Percentiles rank a stretch among this genome's conserved stretches.
Evolutionary conservation across 129 eudicot genomes (phyloP).

Genomic region (Logfia minima): DNA sequence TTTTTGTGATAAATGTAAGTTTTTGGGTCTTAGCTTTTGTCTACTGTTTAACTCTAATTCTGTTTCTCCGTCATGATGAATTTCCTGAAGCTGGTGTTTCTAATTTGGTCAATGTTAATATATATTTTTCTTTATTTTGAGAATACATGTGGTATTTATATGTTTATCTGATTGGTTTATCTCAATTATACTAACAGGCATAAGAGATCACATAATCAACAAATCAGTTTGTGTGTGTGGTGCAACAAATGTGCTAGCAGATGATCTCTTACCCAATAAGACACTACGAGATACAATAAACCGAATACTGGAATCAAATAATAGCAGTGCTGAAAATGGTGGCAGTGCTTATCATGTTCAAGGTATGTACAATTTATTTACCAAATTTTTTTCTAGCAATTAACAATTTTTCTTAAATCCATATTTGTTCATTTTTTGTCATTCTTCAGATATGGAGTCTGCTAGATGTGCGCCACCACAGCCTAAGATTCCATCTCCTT

Average conservation of each 20-base stretch:
- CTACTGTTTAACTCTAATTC: not conserved
- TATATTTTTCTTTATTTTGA: not conserved
- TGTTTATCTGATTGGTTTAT: conserved; percentile 13
- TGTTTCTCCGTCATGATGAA: not conserved
- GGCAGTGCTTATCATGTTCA: conserved; percentile 78
- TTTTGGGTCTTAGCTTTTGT: not conserved
- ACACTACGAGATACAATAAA: conserved; percentile 83
- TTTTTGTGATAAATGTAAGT: conserved; percentile 94
- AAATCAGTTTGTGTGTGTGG: conserved; percentile 88
- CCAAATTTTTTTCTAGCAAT: not conserved
- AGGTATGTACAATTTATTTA: conserved; percentile 45
- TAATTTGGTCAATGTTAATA: not conserved
- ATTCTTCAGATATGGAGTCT: conserved; percentile 72
- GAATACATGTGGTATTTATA: not conserved
- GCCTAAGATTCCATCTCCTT: conserved; percentile 67
- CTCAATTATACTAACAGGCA: conserved; percentile 48
- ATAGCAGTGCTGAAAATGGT: conserved; percentile 71
- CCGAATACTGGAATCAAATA: conserved; percentile 81
- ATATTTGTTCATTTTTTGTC: not conserved
- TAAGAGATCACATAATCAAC: conserved; percentile 78
- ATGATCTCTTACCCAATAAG: conserved; percentile 88
- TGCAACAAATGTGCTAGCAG: conserved; percentile 82
- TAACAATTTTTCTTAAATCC: conserved; percentile 2
- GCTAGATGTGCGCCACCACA: conserved; percentile 62
- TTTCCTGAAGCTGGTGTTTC: not conserved